Evolutionary conservation across 164 flowering plant genomes (phyloP).

Genomic region (Tinospora cordifolia): DNA sequence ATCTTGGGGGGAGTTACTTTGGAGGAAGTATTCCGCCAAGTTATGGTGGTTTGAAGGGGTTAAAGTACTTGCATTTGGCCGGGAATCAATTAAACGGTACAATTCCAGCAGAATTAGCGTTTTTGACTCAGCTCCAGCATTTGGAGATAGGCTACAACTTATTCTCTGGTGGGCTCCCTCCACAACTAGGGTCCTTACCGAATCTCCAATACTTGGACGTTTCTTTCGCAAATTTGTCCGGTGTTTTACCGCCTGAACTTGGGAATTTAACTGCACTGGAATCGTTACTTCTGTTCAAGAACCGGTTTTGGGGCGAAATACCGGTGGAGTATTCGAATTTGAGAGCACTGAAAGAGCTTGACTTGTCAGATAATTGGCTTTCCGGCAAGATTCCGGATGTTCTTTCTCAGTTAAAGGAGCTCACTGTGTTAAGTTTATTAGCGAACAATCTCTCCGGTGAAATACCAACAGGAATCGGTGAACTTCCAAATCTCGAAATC

Average conservation of each 20-base stretch:
- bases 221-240: conserved; percentile 47
- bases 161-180: conserved; percentile 41
- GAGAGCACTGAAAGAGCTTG: conserved; percentile 35
- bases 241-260: conserved; percentile 38
- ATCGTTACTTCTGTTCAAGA: conserved; percentile 52
- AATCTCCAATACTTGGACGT: conserved; percentile 62
- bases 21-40: conserved; percentile 50
- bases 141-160: conserved; percentile 81
- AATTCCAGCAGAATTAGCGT: conserved; percentile 51
- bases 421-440: conserved; percentile 42
- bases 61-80: conserved; percentile 49
- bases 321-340: conserved; percentile 42
- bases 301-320: conserved; percentile 51
- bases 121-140: conserved; percentile 37
- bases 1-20: conserved; percentile 91
- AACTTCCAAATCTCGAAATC: conserved; percentile 51
- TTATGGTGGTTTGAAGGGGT: conserved; percentile 42
- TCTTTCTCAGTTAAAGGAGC: conserved; percentile 34
- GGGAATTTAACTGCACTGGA: conserved; percentile 50
- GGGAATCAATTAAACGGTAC: conserved; percentile 58
- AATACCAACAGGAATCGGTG: conserved; percentile 59
- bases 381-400: conserved; percentile 52
- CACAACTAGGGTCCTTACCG: conserved; percentile 28
- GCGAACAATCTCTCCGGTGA: conserved; percentile 51
- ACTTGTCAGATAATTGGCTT: conserved; percentile 66